phyloP scores from a whole-genome alignment of 768 basidiomycete genomes.

The Chalciporus pseudorubinellus region DNA sequence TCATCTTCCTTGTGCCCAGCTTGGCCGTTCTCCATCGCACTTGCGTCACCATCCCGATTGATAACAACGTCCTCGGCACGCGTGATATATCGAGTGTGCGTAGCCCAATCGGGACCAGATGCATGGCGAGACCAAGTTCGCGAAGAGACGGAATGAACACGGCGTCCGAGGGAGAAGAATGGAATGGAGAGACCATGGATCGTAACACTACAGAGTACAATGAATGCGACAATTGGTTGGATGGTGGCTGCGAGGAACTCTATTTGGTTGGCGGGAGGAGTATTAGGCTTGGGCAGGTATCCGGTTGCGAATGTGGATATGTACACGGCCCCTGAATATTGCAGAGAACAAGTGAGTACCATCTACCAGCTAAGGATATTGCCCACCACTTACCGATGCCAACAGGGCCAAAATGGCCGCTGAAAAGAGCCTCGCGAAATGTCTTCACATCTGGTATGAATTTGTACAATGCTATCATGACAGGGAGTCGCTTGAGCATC shows the following conservation, averaged over 20 bases:
- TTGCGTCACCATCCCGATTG: conserved; percentile 64
- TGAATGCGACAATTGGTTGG: conserved; percentile 91
- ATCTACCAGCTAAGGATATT: not conserved
- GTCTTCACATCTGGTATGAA: conserved; percentile 98
- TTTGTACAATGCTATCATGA: conserved; percentile 79
- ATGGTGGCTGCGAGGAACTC: conserved; percentile 71
- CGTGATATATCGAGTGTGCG: conserved; percentile 66
- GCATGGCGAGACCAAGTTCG: conserved; percentile 88
- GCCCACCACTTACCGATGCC: conserved; percentile 53
- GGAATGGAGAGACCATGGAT: conserved; percentile 92
- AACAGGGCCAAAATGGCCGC: conserved; percentile 93
- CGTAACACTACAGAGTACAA: conserved; percentile 89
- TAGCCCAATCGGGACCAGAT: conserved; percentile 78
- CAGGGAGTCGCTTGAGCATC: conserved; percentile 76
- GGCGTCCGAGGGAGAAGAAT: conserved; percentile 85
- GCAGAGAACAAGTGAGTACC: conserved; percentile 4
- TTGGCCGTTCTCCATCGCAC: conserved; percentile 51
- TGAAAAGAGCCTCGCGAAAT: conserved; percentile 88
- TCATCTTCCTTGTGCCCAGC: conserved; percentile 29
- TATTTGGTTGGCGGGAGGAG: conserved; percentile 53
- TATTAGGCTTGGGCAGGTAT: conserved; percentile 47
- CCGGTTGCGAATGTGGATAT: conserved; percentile 80
- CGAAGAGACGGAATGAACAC: conserved; percentile 77
- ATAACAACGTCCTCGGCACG: conserved; percentile 79
- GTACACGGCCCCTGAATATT: conserved; percentile 73